Conservation (phyloP, 2,329 filamentous ascomycete genomes). For the Pseudogymnoascus sp. region DNA sequence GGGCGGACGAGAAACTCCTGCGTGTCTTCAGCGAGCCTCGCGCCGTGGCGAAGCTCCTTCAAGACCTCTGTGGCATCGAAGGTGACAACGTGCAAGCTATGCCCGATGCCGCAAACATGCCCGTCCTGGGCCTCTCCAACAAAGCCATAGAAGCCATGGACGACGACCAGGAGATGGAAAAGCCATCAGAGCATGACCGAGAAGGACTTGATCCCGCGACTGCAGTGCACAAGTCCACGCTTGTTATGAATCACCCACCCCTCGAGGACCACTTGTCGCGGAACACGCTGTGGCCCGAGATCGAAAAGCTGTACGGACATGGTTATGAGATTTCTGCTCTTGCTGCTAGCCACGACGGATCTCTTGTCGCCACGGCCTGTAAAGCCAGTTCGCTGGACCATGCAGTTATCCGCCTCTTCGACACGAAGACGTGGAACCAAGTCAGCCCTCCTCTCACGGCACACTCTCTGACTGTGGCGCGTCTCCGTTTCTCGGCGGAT, state of each 20-base stretch:
- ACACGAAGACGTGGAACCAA: slow-evolving; percentile 82
- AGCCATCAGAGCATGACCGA: slow-evolving; percentile 41
- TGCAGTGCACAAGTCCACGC: slow-evolving; percentile 51
- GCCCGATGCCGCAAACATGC: slow-evolving; percentile 88
- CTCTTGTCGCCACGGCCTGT: slow-evolving; percentile 82
- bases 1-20: slow-evolving; percentile 96
- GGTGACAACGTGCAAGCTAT: slow-evolving; percentile 42
- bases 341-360: slow-evolving; percentile 67
- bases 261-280: slow-evolving; percentile 84
- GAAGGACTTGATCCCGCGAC: slow-evolving; percentile 51
- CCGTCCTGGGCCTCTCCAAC: slow-evolving; percentile 90
- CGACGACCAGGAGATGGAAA: slow-evolving; percentile 43
- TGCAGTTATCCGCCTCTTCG: slow-evolving; percentile 86
- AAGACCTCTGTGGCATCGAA: slow-evolving; percentile 58
- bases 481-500: slow-evolving; percentile 71
- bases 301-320: slow-evolving; percentile 94
- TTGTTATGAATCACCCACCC: slow-evolving; percentile 68
- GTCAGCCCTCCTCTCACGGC: slow-evolving; percentile 74
- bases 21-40: slow-evolving; percentile 89
- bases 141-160: slow-evolving; percentile 68
- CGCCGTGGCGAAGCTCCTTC: slow-evolving; percentile 69
- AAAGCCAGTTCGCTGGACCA: slow-evolving; percentile 89
- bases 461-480: slow-evolving; percentile 80
- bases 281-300: slow-evolving; percentile 91
- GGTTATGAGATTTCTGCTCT: slow-evolving; percentile 93